A percentile compares a stretch with the other conserved stretches of the same genome.
Evolutionary conservation across 441 rosid genomes (phyloP).

Genomic region (Corymbia citriodora): DNA sequence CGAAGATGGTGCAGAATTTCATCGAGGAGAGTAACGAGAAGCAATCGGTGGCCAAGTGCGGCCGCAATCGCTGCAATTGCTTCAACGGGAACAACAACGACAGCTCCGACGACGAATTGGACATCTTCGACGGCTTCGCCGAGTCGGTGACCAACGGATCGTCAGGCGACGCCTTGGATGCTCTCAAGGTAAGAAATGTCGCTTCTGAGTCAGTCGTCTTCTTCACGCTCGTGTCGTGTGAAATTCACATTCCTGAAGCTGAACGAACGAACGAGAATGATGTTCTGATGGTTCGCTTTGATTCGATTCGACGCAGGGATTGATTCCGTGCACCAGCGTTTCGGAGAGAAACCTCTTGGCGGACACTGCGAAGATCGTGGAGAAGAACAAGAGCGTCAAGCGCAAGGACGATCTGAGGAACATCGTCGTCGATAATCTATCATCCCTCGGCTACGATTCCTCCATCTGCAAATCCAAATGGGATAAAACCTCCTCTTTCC

Average conservation of each 20-base stretch:
- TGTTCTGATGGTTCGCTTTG: neutral
- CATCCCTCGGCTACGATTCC: conserved; percentile 57
- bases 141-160: conserved; percentile 43
- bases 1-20: conserved; percentile 83
- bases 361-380: conserved; percentile 68
- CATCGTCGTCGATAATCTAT: conserved; percentile 51
- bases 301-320: conserved; percentile 37
- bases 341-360: conserved; percentile 70
- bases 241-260: neutral
- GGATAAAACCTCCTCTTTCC: conserved; percentile 63
- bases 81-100: conserved; percentile 69
- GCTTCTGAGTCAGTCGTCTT: neutral
- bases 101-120: conserved; percentile 79
- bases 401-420: conserved; percentile 59
- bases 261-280: neutral
- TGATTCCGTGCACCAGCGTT: conserved; percentile 63
- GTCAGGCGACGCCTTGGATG: conserved; percentile 43
- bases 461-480: conserved; percentile 89
- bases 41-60: conserved; percentile 45
- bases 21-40: conserved; percentile 82
- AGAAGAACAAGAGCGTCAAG: conserved; percentile 56
- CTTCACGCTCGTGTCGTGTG: neutral
- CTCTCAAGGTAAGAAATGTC: conserved; percentile 53
- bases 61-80: conserved; percentile 86
- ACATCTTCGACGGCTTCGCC: conserved; percentile 35